phyloP scores from a whole-genome alignment of 495 filamentous ascomycete species.

The Hypoxylon lienhwacheense region DNA sequence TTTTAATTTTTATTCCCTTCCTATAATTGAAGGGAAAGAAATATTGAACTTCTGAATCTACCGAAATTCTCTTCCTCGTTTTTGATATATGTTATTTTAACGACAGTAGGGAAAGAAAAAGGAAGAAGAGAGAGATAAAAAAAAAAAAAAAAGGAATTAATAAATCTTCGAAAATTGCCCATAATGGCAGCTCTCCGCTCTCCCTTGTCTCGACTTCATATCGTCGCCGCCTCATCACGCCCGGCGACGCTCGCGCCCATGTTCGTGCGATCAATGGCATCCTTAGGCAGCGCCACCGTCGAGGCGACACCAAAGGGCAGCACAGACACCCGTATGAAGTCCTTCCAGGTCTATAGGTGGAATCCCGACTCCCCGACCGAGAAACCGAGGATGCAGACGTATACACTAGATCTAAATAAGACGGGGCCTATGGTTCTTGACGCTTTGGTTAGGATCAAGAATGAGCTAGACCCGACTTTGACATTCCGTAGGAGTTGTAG shows the following conservation, averaged over 20 bases:
- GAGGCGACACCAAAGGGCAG: slow-evolving; percentile 58
- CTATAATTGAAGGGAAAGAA: too few species aligned
- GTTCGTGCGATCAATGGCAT: slow-evolving; percentile 52
- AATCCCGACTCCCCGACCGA: slow-evolving; percentile 85
- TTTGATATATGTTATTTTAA: not conserved
- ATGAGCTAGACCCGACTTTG: slow-evolving; percentile 94
- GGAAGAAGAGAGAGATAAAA: too few species aligned
- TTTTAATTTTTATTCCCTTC: not conserved
- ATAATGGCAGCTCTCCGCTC: slow-evolving; percentile 81
- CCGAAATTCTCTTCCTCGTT: not conserved
- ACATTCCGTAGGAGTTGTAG: slow-evolving; percentile 94
- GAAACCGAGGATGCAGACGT: slow-evolving; percentile 94
- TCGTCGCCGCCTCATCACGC: slow-evolving; percentile 50
- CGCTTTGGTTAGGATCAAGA: slow-evolving; percentile 97
- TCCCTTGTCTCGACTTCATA: slow-evolving; percentile 63
- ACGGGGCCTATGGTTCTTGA: slow-evolving; percentile 98
- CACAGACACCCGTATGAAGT: slow-evolving; percentile 71
- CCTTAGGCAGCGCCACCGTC: slow-evolving; percentile 52
- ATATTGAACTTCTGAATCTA: too few species aligned
- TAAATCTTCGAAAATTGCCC: slow-evolving; percentile 20
- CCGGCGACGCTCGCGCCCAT: slow-evolving; percentile 35
- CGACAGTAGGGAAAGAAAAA: slow-evolving; percentile 3
- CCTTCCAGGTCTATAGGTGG: slow-evolving; percentile 99
- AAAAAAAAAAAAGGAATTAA: slow-evolving; percentile 14
- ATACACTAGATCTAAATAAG: slow-evolving; percentile 94